Evolutionary conservation across 805 yeast species (phyloP).

Genomic region (Ascoidea rubescens): DNA sequence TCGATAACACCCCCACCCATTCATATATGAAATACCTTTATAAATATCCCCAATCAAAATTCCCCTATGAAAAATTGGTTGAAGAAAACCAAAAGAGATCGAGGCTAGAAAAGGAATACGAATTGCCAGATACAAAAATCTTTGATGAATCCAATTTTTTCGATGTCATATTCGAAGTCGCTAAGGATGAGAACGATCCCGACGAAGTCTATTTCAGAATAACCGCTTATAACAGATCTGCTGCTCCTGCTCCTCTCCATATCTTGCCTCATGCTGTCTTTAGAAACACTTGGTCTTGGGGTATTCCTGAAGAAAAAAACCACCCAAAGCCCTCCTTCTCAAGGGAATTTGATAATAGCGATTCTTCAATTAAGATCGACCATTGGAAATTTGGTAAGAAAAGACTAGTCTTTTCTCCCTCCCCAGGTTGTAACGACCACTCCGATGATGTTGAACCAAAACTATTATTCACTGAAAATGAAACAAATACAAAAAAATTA

Average conservation of each 20-base stretch:
- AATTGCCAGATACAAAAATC: conserved; percentile 67
- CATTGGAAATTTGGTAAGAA: conserved; percentile 60
- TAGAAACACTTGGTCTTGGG: conserved; percentile 94
- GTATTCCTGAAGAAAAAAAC: conserved; percentile 34
- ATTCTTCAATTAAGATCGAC: conserved; percentile 39
- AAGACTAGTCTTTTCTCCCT: conserved; percentile 62
- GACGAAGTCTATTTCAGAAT: conserved; percentile 72
- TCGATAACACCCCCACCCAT: conserved; percentile 89
- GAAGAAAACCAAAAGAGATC: conserved; percentile 52
- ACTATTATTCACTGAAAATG: conserved; percentile 79
- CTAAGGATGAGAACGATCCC: conserved; percentile 68
- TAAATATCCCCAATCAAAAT: conserved; percentile 81
- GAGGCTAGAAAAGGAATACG: conserved; percentile 63
- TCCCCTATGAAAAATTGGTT: conserved; percentile 67
- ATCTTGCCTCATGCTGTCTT: conserved; percentile 72
- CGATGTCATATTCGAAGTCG: conserved; percentile 83
- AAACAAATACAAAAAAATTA: conserved; percentile 58
- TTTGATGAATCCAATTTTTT: conserved; percentile 55
- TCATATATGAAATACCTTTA: conserved; percentile 83
- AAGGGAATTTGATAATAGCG: conserved; percentile 23
- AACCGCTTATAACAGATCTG: conserved; percentile 78
- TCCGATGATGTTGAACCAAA: conserved; percentile 60
- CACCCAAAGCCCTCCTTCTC: conserved; percentile 34
- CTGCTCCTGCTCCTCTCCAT: conserved; percentile 78
- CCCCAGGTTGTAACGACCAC: conserved; percentile 47